Conservation (phyloP, 2,329 filamentous ascomycete species). For the Hypoxylon rubiginosum region DNA sequence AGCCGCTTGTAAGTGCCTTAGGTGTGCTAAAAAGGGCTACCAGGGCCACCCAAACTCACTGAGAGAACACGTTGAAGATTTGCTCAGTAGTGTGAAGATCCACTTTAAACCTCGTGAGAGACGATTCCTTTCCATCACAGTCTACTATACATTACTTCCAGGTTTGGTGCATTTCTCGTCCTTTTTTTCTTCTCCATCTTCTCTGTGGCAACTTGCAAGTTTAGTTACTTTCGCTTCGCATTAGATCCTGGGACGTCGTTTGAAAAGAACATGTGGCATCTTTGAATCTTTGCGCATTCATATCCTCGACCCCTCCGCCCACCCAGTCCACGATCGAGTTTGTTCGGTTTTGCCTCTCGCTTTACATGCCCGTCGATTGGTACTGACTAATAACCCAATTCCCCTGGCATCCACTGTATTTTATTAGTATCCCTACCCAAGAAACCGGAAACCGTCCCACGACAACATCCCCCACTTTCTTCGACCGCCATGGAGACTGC, state of each 20-base stretch:
- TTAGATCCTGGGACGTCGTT: conserved; percentile 15
- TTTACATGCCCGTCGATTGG: conserved; percentile 34
- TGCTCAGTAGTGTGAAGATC: conserved; percentile 18
- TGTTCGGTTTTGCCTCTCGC: conserved; percentile 18
- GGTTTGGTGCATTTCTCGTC: conserved; percentile 26
- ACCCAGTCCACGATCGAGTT: conserved; percentile 26
- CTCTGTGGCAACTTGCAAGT: conserved; percentile 37
- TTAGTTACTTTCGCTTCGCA: conserved; percentile 16
- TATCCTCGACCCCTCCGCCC: conserved; percentile 29
- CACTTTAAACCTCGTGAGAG: conserved; percentile 34
- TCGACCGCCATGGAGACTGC: conserved; percentile 70
- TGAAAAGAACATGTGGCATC: conserved; percentile 54
- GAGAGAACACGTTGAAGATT: conserved; percentile 43
- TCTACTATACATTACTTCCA: conserved; percentile 22
- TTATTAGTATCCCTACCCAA: conserved; percentile 7
- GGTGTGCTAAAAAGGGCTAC: conserved; percentile 17
- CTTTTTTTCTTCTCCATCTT: conserved; percentile 18
- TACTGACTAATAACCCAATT: conserved; percentile 21
- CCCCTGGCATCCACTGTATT: neutral
- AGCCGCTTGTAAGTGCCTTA: conserved; percentile 8
- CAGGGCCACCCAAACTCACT: conserved; percentile 6
- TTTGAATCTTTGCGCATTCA: conserved; percentile 42
- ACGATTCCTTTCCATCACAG: conserved; percentile 35
- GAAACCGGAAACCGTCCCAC: conserved; percentile 30
- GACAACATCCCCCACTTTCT: conserved; percentile 39